A percentile compares a stretch with the other conserved stretches of the same genome.
Conservation (phyloP, 2,329 filamentous ascomycete species). For the Ophiosphaerella korrae region DNA sequence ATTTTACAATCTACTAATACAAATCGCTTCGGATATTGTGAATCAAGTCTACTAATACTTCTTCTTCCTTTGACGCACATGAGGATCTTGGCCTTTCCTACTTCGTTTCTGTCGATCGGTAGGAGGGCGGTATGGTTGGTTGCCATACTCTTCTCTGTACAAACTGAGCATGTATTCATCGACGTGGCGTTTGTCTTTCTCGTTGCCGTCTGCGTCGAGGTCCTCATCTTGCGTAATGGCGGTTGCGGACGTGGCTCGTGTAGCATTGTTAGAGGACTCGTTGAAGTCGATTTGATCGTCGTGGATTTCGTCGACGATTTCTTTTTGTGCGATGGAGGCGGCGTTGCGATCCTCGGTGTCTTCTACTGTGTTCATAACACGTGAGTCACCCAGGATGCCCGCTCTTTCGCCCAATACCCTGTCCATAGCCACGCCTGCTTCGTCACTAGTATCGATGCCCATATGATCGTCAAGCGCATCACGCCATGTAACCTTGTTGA, state of each 20-base stretch:
- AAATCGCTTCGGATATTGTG: background rate
- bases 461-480: constrained; percentile 66
- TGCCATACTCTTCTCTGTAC: constrained; percentile 39
- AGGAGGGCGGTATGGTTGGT: constrained; percentile 39
- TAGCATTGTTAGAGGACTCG: constrained; percentile 32
- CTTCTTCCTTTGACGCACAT: constrained; percentile 36
- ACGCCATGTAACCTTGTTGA: constrained; percentile 74
- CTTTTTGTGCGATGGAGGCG: constrained; percentile 84
- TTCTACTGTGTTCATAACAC: constrained; percentile 85
- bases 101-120: constrained; percentile 40
- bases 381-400: constrained; percentile 61
- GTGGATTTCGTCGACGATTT: constrained; percentile 68
- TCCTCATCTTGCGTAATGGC: constrained; percentile 21
- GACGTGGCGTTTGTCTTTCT: constrained; percentile 32
- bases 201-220: constrained; percentile 20
- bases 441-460: constrained; percentile 56
- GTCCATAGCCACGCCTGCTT: constrained; percentile 83
- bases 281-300: constrained; percentile 52
- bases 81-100: constrained; percentile 38
- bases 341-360: constrained; percentile 90
- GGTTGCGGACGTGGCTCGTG: constrained; percentile 29
- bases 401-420: constrained; percentile 73
- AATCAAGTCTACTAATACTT: constrained; percentile 22
- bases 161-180: constrained; percentile 44
- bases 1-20: constrained; percentile 2